Evolutionary conservation across 75 land plant genomes (phyloP), one percentile per base, ranked within the genome.

Genomic region (Picea glauca): DNA sequence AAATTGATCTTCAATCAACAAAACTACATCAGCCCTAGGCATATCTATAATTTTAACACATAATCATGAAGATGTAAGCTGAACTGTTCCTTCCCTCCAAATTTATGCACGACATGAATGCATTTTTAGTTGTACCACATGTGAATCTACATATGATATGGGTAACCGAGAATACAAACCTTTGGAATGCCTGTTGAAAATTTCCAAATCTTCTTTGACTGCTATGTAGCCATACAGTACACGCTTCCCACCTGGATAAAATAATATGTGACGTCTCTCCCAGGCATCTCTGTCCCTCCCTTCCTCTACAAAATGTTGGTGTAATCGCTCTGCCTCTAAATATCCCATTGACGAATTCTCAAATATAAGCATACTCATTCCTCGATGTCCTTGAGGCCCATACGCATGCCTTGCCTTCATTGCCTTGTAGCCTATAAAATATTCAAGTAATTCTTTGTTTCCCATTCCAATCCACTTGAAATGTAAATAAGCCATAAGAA

Each of bases 381-480:
- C 99, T 58, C 97, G 86, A 82, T 96, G 99, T 46, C 99, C 99
- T 58, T 87, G 85, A 18, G 97, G 97, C 32, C 97, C 97, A 90
- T 94, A 94, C 17, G 99, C 83, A 72, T 96, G 99, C 31, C 94
- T 84, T 56, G 97, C 98, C 83, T 88, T 96, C 59, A 79, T 59
- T 14, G 99, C 92, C 56, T 78, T 78, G 84, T 94, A 92, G 0
- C 81, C 73, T 46, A 83, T 81, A 73, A 96, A 96, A 83, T 85
- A 87, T 6, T 94, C 94, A 43, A 92, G 84, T 35, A 96, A 89
- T 84, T 96, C 99, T 76, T 94, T 92, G 80, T 94, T 94, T 35
- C 97, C 99, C 99, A 96, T 94, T 17, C 99, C 99, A 57, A 88
- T 73, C 96, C 96, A 95, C 98, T 95, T 86, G 33, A 33, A 50